Evolutionary conservation across 2,329 filamentous ascomycete genomes (phyloP).

Genomic region (Tolypocladium tropicale): DNA sequence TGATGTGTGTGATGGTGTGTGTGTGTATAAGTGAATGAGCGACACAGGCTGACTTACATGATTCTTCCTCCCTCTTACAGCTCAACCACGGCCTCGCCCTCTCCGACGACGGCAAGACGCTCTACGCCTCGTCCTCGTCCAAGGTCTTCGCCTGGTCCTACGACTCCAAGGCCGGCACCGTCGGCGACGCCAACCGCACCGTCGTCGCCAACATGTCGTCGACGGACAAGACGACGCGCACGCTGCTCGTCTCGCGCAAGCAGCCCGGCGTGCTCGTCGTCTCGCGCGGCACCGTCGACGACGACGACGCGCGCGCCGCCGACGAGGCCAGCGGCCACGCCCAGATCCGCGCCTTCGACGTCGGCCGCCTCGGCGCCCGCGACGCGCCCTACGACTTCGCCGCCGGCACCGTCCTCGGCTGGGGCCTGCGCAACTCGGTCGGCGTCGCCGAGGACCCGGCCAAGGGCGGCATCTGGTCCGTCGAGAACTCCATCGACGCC

Average conservation of each 20-base stretch:
- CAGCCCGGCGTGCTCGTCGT: constrained; percentile 50
- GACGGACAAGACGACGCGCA: constrained; percentile 54
- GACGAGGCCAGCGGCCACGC: constrained; percentile 45
- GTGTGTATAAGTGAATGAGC: neutral
- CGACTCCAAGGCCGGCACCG: constrained; percentile 38
- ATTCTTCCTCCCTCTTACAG: constrained; percentile 17
- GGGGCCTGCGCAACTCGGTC: constrained; percentile 65
- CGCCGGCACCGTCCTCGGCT: constrained; percentile 43
- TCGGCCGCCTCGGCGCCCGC: constrained; percentile 18
- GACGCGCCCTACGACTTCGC: constrained; percentile 31
- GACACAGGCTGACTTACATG: neutral
- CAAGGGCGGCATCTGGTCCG: constrained; percentile 43
- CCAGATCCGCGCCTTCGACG: constrained; percentile 53
- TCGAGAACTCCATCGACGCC: constrained; percentile 64
- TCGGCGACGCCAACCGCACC: constrained; percentile 31
- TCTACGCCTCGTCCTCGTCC: constrained; percentile 47
- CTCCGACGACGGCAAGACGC: constrained; percentile 38
- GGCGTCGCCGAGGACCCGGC: constrained; percentile 54
- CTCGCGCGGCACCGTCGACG: constrained; percentile 52
- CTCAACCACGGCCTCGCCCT: constrained; percentile 47
- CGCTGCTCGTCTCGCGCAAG: constrained; percentile 49
- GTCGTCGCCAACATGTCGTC: constrained; percentile 54
- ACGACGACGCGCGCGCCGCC: constrained; percentile 47
- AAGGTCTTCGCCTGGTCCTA: constrained; percentile 58
- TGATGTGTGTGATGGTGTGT: neutral